Evolutionary conservation across 495 filamentous ascomycete genomes (phyloP).

Genomic region (Zalerion maritima): DNA sequence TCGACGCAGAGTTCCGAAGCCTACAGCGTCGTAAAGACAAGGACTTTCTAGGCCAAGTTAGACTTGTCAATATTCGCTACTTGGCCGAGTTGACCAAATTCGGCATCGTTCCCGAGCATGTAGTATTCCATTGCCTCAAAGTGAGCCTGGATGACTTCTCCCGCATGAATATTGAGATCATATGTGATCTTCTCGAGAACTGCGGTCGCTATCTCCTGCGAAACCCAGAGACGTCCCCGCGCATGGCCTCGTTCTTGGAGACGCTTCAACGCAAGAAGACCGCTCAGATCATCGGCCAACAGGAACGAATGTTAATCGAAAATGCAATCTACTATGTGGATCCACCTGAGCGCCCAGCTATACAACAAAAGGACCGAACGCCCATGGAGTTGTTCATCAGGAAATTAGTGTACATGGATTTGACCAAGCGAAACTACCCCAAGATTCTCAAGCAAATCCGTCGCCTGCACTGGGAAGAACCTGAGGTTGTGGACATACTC

Average conservation of each 20-base stretch:
- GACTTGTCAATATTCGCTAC: slow-evolving; percentile 89
- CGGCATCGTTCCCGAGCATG: slow-evolving; percentile 93
- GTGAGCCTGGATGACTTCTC: slow-evolving; percentile 97
- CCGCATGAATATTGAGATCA: slow-evolving; percentile 96
- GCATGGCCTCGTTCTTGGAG: slow-evolving; percentile 88
- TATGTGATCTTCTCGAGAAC: slow-evolving; percentile 92
- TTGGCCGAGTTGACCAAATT: slow-evolving; percentile 97
- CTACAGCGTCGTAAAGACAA: slow-evolving; percentile 97
- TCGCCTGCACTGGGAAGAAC: slow-evolving; percentile 93
- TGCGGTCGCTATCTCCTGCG: slow-evolving; percentile 90
- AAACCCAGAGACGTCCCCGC: slow-evolving; percentile 81
- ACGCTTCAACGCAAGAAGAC: slow-evolving; percentile 92
- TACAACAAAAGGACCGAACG: slow-evolving; percentile 89
- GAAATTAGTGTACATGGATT: slow-evolving; percentile 77
- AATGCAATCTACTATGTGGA: slow-evolving; percentile 98
- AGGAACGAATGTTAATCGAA: slow-evolving; percentile 95
- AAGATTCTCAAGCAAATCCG: slow-evolving; percentile 86
- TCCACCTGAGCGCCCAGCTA: slow-evolving; percentile 82
- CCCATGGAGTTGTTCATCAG: slow-evolving; percentile 86
- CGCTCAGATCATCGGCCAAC: slow-evolving; percentile 85
- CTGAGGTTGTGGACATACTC: slow-evolving; percentile 70
- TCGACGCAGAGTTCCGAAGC: slow-evolving; percentile 94
- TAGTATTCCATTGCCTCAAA: slow-evolving; percentile 97
- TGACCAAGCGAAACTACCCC: slow-evolving; percentile 88
- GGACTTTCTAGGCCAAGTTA: slow-evolving; percentile 87